A percentile compares a stretch with the other conserved stretches of the same genome.
Conservation (phyloP, 306 rosid genomes). For the Amphicarpaea edgeworthii region DNA sequence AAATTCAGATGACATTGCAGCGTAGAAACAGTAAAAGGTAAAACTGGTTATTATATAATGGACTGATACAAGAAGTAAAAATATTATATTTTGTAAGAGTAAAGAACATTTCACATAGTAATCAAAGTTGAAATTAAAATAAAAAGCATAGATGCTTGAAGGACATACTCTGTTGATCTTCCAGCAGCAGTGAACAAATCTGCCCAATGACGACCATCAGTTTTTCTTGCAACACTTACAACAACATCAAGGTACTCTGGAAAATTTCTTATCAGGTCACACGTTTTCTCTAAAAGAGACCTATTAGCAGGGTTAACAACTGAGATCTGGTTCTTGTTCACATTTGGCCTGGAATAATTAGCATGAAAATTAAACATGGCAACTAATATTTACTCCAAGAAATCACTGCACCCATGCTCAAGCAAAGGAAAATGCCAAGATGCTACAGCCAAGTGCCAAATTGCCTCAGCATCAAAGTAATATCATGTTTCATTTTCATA, state of each 20-base stretch:
- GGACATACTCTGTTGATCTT: slow-evolving; percentile 87
- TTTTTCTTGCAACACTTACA: slow-evolving; percentile 98
- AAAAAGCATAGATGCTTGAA: slow-evolving; percentile 41
- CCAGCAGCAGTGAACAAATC: slow-evolving; percentile 97
- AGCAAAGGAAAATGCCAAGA: slow-evolving; percentile 46
- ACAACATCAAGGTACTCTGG: slow-evolving; percentile 95
- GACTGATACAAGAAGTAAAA: background rate
- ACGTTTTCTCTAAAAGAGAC: slow-evolving; percentile 94
- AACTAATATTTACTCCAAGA: slow-evolving; percentile 24
- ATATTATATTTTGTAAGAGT: background rate
- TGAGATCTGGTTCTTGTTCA: slow-evolving; percentile 69
- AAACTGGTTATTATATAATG: slow-evolving; percentile 1
- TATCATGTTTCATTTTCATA: slow-evolving; percentile 37
- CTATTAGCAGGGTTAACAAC: slow-evolving; percentile 56
- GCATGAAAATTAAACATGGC: slow-evolving; percentile 41
- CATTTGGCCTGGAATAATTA: slow-evolving; percentile 72
- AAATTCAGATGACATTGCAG: slow-evolving; percentile 22
- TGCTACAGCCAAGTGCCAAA: slow-evolving; percentile 32
- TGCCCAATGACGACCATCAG: slow-evolving; percentile 99
- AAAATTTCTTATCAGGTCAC: slow-evolving; percentile 87
- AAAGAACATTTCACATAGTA: slow-evolving; percentile 21
- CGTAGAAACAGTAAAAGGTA: slow-evolving; percentile 17
- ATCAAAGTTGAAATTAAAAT: slow-evolving; percentile 37
- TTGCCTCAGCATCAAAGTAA: slow-evolving; percentile 1
- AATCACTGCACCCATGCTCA: slow-evolving; percentile 28